Evolutionary conservation across 129 eudicot species (phyloP).

Genomic region (Centella asiatica): DNA sequence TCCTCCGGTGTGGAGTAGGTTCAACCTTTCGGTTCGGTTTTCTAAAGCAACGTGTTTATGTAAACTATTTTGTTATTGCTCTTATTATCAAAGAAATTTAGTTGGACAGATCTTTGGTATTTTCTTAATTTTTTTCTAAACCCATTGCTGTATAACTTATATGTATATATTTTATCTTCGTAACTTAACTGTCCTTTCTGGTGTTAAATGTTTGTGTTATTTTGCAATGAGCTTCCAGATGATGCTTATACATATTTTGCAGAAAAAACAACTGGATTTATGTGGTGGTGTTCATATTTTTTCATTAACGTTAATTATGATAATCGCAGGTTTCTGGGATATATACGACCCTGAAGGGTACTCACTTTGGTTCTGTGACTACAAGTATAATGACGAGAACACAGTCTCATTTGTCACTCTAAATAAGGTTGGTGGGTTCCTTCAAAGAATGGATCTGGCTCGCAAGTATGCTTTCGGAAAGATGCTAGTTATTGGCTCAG

Average conservation of each 20-base stretch:
- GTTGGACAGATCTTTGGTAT: too few species aligned
- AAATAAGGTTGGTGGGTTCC: conserved; percentile 88
- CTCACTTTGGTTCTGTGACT: conserved; percentile 89
- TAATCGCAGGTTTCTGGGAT: conserved; percentile 75
- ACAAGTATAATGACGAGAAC: conserved; percentile 89
- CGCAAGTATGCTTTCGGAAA: conserved; percentile 87
- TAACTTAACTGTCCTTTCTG: neutral
- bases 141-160: neutral
- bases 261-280: neutral
- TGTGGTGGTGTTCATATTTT: neutral
- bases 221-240: neutral
- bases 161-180: neutral
- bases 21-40: too few species aligned
- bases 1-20: too few species aligned
- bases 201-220: neutral
- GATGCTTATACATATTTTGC: neutral
- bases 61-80: too few species aligned
- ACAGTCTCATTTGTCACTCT: conserved; percentile 76
- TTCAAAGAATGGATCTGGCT: conserved; percentile 84
- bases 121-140: too few species aligned
- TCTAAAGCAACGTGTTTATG: too few species aligned
- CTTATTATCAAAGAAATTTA: too few species aligned
- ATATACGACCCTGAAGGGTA: conserved; percentile 95
- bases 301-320: neutral
- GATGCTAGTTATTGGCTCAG: conserved; percentile 55